A percentile compares a stretch with the other conserved stretches of the same genome.
These are phyloP conservation scores for Somion occarium DNA, from an alignment of 1,284 basidiomycete genomes.

Conservation along the genomic window DNA sequence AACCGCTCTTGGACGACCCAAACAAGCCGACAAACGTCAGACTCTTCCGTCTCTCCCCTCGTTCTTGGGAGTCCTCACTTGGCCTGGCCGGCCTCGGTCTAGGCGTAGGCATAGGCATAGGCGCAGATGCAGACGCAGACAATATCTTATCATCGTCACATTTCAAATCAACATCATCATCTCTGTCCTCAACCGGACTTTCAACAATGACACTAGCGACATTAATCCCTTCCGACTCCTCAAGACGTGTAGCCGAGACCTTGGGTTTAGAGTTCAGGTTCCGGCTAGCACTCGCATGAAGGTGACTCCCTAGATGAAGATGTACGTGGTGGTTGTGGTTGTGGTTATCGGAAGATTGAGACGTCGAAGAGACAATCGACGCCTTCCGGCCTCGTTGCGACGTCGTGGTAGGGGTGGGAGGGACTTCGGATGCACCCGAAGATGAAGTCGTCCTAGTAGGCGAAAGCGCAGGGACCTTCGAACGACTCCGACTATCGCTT, in stretches of 20 bases:
- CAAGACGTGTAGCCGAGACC: not conserved
- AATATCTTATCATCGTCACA: not conserved
- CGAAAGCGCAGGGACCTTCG: conserved; percentile 22
- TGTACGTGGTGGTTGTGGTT: not conserved
- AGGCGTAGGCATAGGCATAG: conserved; percentile 11
- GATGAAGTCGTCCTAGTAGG: conserved; percentile 24
- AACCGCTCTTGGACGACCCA: conserved; percentile 16
- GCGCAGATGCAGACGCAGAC: too few species aligned
- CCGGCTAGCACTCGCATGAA: too few species aligned
- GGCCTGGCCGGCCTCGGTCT: conserved; percentile 2
- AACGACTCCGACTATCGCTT: conserved; percentile 4
- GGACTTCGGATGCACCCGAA: conserved; percentile 16
- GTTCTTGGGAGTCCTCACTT: not conserved
- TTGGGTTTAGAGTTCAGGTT: not conserved
- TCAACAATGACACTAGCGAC: conserved; percentile 11
- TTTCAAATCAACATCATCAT: not conserved
- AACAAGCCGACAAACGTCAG: conserved; percentile 10
- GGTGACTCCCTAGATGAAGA: not conserved
- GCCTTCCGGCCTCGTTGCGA: conserved; percentile 13
- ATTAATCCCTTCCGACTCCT: not conserved
- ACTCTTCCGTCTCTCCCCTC: conserved; percentile 14
- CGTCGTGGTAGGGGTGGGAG: conserved; percentile 21
- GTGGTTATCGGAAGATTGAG: conserved; percentile 1
- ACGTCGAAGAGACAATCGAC: conserved; percentile 5
- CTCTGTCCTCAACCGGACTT: conserved; percentile 13